Percentiles rank a stretch among this genome's conserved stretches.
Conservation (phyloP, 2,329 filamentous ascomycete genomes). For the Davidsoniella neocaledoniae region DNA sequence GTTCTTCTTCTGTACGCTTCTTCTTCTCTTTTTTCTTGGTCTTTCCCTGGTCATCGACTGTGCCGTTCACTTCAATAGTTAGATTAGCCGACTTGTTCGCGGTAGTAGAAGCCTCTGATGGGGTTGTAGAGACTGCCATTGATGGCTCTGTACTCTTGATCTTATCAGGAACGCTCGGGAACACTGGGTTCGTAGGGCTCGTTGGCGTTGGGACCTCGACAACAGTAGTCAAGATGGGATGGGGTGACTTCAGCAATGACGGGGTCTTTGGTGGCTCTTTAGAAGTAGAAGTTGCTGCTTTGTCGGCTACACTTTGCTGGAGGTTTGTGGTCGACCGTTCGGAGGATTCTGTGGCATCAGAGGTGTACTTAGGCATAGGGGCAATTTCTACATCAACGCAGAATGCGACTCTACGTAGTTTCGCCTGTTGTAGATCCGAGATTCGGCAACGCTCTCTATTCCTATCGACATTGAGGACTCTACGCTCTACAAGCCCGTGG, state of each 20-base stretch:
- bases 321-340: too few species aligned
- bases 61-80: not conserved
- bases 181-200: too few species aligned
- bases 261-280: not conserved
- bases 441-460: constrained; percentile 66
- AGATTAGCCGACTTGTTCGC: not conserved
- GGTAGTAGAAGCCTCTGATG: not conserved
- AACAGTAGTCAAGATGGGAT: not conserved
- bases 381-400: constrained; percentile 97
- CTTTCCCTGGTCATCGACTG: constrained; percentile 27
- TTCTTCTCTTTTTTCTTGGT: constrained; percentile 87
- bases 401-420: constrained; percentile 77
- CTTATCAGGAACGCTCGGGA: too few species aligned
- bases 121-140: not conserved
- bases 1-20: constrained; percentile 81
- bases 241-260: not conserved
- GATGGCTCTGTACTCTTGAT: not conserved
- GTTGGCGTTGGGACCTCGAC: too few species aligned
- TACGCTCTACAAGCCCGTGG: constrained; percentile 62
- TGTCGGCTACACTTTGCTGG: constrained; percentile 29
- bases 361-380: constrained; percentile 55
- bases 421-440: constrained; percentile 60
- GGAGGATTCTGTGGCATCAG: too few species aligned
- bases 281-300: not conserved
- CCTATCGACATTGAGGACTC: constrained; percentile 69